Evolutionary conservation across 2,329 filamentous ascomycete genomes (phyloP).

Genomic region (Fusarium brachygibbosum): DNA sequence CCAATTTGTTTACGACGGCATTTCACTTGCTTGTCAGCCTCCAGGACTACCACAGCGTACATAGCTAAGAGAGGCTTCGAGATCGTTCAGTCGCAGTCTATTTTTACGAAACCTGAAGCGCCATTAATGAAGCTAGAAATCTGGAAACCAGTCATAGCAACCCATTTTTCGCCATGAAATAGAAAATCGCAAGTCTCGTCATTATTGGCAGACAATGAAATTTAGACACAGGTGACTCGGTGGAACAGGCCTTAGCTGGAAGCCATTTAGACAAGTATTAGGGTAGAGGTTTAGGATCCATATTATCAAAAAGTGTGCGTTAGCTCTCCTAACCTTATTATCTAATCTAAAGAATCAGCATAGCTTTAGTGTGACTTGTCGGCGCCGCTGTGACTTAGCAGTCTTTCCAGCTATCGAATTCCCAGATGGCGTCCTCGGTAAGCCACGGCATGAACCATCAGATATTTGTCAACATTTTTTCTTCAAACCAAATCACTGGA

Average conservation of each 20-base stretch:
- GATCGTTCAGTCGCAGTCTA: background rate
- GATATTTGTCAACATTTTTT: too few relatives aligned
- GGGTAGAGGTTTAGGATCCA: too few relatives aligned
- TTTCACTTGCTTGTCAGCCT: background rate
- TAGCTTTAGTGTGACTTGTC: background rate
- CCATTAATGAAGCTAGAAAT: too few relatives aligned
- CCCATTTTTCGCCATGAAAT: too few relatives aligned
- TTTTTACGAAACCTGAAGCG: background rate
- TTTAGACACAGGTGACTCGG: too few relatives aligned
- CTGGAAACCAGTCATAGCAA: too few relatives aligned
- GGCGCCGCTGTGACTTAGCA: background rate
- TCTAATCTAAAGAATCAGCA: background rate
- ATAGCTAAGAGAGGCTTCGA: background rate
- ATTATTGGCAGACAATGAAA: too few relatives aligned
- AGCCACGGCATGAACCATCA: too few relatives aligned
- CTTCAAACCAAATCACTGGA: background rate
- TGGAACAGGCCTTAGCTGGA: background rate
- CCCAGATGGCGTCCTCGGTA: too few relatives aligned
- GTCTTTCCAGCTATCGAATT: too few relatives aligned
- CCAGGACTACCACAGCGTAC: fast-evolving
- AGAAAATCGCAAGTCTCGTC: too few relatives aligned
- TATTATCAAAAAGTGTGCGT: background rate
- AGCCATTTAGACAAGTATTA: background rate
- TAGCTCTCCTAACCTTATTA: background rate
- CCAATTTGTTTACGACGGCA: fast-evolving